Evolutionary conservation across 78 protist species (phyloP), one percentile per base, ranked within the genome.

Genomic region (Kipferlia bialata): DNA sequence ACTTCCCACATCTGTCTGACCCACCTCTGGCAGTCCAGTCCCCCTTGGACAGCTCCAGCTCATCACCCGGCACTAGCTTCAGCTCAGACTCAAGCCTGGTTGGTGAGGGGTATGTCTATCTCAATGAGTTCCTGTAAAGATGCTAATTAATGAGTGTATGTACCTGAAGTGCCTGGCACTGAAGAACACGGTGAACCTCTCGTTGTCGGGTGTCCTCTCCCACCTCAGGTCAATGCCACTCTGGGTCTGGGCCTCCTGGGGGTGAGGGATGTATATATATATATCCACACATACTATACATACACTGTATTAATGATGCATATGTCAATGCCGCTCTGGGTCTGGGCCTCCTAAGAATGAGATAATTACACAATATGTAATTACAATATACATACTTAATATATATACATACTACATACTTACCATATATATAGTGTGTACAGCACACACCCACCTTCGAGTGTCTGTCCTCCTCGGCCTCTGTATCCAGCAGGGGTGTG

Each of bases 161-260:
- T n/a, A n/a, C n/a, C n/a, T n/a, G n/a, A n/a, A n/a, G n/a, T n/a
- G n/a, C n/a, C n/a, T n/a, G n/a, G 88, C 73, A n/a, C 22, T 20
- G 65, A 95, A 92, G 64, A 59, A 64, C 10, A 92, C 97, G 24
- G 82, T 39, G 26, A 64, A 64, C 64, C 73, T 57, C 75, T 83
- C 72, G 73, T 84, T 87, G 32, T 88, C 34, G 44, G 87, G 89
- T 29, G 60, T 74, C n/a, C n/a, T n/a, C 26, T 87, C 92, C 97
- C 96, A 95, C 2, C 85, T 83, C 22, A 92, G 76, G 1, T 31
- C n/a, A 20, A 91, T 59, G 29, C 51, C 41, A 22, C 73, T 80
- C 34, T 64, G 17, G 16, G 81, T 13, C 59, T 72, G 69, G 16
- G 60, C 63, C 66, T 69, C 73, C 62, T 69, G n/a, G n/a, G n/a